These are phyloP conservation scores for Lactarius indigo DNA, from an alignment of 768 basidiomycete species.

Conservation along the genomic window DNA sequence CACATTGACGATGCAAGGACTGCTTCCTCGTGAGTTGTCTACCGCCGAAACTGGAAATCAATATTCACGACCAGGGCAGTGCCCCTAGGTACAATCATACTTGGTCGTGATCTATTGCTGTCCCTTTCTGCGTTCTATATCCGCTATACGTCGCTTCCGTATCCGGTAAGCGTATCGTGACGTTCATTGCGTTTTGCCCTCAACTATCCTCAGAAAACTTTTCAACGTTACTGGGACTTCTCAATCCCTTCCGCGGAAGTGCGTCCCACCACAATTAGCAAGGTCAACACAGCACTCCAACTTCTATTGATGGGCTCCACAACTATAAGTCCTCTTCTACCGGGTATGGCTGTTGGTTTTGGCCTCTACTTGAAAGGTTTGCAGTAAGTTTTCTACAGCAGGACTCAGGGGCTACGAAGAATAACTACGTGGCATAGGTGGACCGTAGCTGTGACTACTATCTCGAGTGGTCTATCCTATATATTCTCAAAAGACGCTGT, in stretches of 20 bases:
- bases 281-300: slow-evolving; percentile 93
- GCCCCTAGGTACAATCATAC: slow-evolving; percentile 78
- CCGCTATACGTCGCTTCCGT: slow-evolving; percentile 84
- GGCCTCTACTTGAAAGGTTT: slow-evolving; percentile 69
- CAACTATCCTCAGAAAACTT: slow-evolving; percentile 66
- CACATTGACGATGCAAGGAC: slow-evolving; percentile 75
- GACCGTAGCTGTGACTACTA: slow-evolving; percentile 84
- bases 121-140: slow-evolving; percentile 90
- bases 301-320: slow-evolving; percentile 87
- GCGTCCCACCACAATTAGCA: slow-evolving; percentile 89
- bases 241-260: slow-evolving; percentile 95
- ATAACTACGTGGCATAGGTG: slow-evolving; percentile 45
- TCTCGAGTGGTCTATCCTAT: slow-evolving; percentile 89
- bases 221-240: slow-evolving; percentile 92
- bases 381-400: slow-evolving; percentile 3
- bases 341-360: slow-evolving; percentile 55
- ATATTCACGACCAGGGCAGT: slow-evolving; percentile 44
- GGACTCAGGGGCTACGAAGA: neutral
- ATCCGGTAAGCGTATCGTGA: slow-evolving; percentile 60
- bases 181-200: slow-evolving; percentile 12
- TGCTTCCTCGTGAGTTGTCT: slow-evolving; percentile 67
- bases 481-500: slow-evolving; percentile 73
- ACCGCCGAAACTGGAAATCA: neutral
- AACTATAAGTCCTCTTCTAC: slow-evolving; percentile 77
- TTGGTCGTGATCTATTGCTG: slow-evolving; percentile 85